Conservation (phyloP, 306 rosid species). For the Carpinus viminea region DNA sequence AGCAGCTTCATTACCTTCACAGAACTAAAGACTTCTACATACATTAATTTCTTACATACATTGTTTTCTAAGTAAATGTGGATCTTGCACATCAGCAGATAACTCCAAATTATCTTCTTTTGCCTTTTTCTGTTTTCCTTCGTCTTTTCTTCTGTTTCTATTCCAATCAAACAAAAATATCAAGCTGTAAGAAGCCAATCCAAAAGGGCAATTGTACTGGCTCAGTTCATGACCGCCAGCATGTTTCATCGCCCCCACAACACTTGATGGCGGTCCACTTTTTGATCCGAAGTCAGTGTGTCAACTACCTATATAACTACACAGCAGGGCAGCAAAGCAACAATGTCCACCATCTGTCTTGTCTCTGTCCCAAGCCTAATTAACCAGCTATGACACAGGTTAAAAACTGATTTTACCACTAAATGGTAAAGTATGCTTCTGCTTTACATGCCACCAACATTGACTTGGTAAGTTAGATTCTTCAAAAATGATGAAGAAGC, state of each 20-base stretch:
- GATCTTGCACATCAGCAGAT: neutral
- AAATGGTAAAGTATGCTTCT: neutral
- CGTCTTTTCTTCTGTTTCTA: neutral
- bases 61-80: neutral
- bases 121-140: no score
- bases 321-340: neutral
- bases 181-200: neutral
- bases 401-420: neutral
- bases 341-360: neutral
- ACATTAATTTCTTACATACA: slow-evolving; percentile 1
- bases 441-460: slow-evolving; percentile 4
- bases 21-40: neutral
- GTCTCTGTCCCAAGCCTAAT: neutral
- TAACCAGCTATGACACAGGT: slow-evolving; percentile 1
- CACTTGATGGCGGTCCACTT: neutral
- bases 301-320: neutral
- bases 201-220: neutral
- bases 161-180: neutral
- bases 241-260: neutral
- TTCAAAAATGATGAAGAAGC: neutral
- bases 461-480: neutral
- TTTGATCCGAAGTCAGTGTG: slow-evolving; percentile 2
- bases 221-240: neutral
- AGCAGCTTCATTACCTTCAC: neutral
- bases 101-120: neutral